Percentiles rank a stretch among this genome's conserved stretches.
These are phyloP conservation scores for Panellus pusillus DNA, from an alignment of 768 basidiomycete genomes.

Conservation along the genomic window DNA sequence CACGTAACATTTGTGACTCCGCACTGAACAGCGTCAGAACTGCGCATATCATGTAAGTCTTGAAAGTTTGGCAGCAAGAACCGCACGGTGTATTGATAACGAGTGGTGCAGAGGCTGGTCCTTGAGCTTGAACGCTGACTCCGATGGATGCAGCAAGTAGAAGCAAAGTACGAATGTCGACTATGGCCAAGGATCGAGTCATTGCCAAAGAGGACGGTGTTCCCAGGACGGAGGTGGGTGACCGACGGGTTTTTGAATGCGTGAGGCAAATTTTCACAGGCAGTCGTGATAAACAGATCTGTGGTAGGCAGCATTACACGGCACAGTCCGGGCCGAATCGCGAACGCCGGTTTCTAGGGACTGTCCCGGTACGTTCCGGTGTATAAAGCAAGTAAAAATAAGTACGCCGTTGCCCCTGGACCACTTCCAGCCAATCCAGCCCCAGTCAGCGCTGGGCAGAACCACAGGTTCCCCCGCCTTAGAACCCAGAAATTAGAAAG, in stretches of 20 bases:
- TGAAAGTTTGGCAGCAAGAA: neutral
- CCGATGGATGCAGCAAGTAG: neutral
- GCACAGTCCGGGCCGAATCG: too few species aligned
- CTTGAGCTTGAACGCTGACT: neutral
- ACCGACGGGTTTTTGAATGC: slow-evolving; percentile 1
- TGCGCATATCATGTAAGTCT: slow-evolving; percentile 3
- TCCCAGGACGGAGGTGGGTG: neutral
- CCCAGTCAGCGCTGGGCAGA: too few species aligned
- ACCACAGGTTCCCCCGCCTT: too few species aligned
- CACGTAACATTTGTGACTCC: slow-evolving; percentile 7
- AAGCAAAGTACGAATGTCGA: neutral
- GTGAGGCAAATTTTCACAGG: slow-evolving; percentile 2
- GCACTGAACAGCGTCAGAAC: slow-evolving; percentile 8
- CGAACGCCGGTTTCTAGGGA: too few species aligned
- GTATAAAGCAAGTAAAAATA: too few species aligned
- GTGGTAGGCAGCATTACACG: too few species aligned
- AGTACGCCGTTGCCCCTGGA: too few species aligned
- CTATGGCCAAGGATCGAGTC: neutral
- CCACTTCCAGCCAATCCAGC: too few species aligned
- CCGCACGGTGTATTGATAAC: slow-evolving; percentile 6
- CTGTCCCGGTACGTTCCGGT: too few species aligned
- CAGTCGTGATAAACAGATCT: slow-evolving; percentile 2
- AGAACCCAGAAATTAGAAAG: too few species aligned
- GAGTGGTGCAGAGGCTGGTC: slow-evolving; percentile 5
- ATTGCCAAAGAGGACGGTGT: neutral